Evolutionary conservation across 2,329 filamentous ascomycete species (phyloP).

Genomic region (Colletotrichum melonis): DNA sequence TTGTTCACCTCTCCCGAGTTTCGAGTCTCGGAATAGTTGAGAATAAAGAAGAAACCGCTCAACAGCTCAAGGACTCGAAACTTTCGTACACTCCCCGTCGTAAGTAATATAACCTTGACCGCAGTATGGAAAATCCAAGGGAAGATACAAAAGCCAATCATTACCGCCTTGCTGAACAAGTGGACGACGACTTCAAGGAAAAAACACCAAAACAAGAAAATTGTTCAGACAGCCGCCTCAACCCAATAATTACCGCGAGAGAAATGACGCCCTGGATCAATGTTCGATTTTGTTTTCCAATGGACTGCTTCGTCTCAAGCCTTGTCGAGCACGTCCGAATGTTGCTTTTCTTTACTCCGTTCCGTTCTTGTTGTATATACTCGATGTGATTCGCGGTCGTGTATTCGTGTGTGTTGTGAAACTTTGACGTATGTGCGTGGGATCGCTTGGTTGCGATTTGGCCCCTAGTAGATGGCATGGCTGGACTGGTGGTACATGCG

Average conservation of each 20-base stretch:
- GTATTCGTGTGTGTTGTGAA: neutral
- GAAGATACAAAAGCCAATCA: neutral
- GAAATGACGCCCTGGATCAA: neutral
- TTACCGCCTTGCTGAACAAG: neutral
- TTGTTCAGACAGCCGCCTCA: conserved; percentile 25
- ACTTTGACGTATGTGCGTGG: neutral
- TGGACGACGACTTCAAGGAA: neutral
- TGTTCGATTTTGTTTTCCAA: conserved; percentile 12
- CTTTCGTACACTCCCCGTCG: conserved; percentile 31
- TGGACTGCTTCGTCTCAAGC: neutral
- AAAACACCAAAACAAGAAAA: neutral
- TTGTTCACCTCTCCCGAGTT: neutral
- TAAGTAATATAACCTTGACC: conserved; percentile 5
- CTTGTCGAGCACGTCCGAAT: neutral
- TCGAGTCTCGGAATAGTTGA: neutral
- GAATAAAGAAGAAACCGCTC: conserved; percentile 18
- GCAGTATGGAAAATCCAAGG: neutral
- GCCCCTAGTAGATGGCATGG: conserved; percentile 20
- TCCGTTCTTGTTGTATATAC: conserved; percentile 12
- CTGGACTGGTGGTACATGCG: conserved; percentile 27
- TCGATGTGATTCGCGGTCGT: conserved; percentile 12
- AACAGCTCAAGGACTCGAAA: conserved; percentile 2
- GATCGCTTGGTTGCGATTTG: neutral
- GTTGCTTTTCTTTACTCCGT: conserved; percentile 25
- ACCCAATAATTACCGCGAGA: conserved; percentile 16